Percentiles rank a stretch among this genome's conserved stretches.
Conservation (phyloP, 305 asterid species). For the Striga hermonthica region DNA sequence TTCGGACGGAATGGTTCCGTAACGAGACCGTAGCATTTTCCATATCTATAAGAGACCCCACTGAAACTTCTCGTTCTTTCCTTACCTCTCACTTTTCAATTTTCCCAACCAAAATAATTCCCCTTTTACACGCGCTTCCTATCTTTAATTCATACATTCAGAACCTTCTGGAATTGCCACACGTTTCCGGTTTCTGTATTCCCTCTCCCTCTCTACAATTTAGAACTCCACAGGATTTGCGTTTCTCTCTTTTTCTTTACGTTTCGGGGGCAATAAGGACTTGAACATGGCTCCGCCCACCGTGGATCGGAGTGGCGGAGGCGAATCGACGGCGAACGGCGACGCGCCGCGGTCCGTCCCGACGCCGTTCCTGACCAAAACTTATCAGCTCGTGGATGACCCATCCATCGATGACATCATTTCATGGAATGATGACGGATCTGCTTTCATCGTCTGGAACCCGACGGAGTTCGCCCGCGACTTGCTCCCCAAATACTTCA, state of each 20-base stretch:
- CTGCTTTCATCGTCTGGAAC: constrained; percentile 84
- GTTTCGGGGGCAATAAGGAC: neutral
- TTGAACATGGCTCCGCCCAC: constrained; percentile 49
- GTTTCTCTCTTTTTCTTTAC: neutral
- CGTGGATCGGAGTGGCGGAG: constrained; percentile 47
- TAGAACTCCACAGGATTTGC: neutral
- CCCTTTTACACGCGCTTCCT: neutral
- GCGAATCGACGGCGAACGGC: constrained; percentile 40
- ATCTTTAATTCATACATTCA: neutral
- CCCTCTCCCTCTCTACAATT: neutral
- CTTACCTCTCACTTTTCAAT: neutral
- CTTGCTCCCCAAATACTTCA: constrained; percentile 81
- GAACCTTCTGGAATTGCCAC: constrained; percentile 7
- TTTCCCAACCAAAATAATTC: neutral
- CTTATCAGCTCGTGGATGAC: constrained; percentile 86
- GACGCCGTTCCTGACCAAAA: constrained; percentile 86
- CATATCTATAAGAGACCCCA: neutral
- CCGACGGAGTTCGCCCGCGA: constrained; percentile 79
- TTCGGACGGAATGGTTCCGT: no score
- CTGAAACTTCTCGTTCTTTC: constrained; percentile 12
- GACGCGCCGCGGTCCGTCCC: constrained; percentile 47
- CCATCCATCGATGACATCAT: constrained; percentile 59
- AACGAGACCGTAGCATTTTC: no score
- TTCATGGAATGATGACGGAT: constrained; percentile 90
- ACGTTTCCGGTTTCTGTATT: neutral